Evolutionary conservation across 306 rosid species (phyloP), one percentile per base, ranked within the genome.

Genomic region (Quercus parvula): DNA sequence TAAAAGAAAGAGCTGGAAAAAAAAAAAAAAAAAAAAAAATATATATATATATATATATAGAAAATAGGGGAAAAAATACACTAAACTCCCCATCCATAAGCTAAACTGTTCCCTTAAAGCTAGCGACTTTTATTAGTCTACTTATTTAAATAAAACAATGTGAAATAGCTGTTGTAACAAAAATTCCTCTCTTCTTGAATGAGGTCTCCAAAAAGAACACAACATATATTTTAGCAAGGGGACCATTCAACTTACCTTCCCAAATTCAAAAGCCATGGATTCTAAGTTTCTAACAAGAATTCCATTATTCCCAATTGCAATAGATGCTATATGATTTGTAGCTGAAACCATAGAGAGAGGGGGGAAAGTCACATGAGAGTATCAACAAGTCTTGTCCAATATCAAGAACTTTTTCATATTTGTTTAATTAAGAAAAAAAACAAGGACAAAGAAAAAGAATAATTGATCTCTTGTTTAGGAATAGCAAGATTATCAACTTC

Each of bases 191-290:
- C 8, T 35, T 35, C 41, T 35, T 6, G 8, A 35, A 35, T 6
- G 41, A 35, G 2, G 41, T 35, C 41, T 35, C 41, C 41, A 35
- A 35, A 35, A 35, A 35, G 41, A 35, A 35, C 6, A 35, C 41
- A 35, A 35, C 41, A 35, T 35, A 35, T 35, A 35, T 35, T 6
- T 35, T 35, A 35, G 99, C 98, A 81, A 96, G 99, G 38, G 99
- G 99, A 82, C 99, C 99, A 96, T 96, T 83, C 97, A 96, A 75
- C 99, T 96, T 28, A 98, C 99, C 85, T 81, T 96, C 31, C 99
- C 99, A 79, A 93, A 91, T 87, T 96, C 99, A 82, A 91, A 91
- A 91, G 74, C 99, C 99, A 78, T 91, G 88, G 89, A 93, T 82
- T 83, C 96, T 31, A 31, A 31, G 35, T 31, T 31, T 31, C 35